phyloP scores from a whole-genome alignment of 2,329 filamentous ascomycete species.

The Beauveria asiatica region DNA sequence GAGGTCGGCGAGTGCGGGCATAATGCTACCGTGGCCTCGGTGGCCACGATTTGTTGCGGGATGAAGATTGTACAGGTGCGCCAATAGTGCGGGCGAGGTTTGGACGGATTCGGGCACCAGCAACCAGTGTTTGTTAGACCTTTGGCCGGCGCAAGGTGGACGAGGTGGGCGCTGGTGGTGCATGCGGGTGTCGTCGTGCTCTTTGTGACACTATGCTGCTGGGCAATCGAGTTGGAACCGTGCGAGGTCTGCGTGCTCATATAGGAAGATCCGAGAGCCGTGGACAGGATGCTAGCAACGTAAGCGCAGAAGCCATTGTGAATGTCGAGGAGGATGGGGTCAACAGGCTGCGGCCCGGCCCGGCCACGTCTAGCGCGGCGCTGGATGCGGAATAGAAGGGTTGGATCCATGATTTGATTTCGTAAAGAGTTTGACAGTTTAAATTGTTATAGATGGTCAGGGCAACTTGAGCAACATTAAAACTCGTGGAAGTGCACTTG shows the following conservation, averaged over 20 bases:
- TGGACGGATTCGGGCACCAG: conserved; percentile 8
- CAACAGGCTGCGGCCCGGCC: not conserved
- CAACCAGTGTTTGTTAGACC: conserved; percentile 6
- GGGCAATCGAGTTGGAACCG: not conserved
- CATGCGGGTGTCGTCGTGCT: not conserved
- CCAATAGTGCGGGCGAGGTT: conserved; percentile 6
- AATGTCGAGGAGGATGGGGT: conserved; percentile 3
- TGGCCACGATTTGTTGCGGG: conserved; percentile 1
- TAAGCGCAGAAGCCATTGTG: conserved; percentile 7
- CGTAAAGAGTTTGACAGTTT: not conserved
- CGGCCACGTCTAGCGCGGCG: not conserved
- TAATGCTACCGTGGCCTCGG: not conserved
- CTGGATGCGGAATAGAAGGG: not conserved
- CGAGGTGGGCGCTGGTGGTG: not conserved
- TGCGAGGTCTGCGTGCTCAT: not conserved
- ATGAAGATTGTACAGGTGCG: conserved; percentile 4
- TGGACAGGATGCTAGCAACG: not conserved
- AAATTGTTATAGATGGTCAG: not conserved
- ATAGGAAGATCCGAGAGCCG: not conserved
- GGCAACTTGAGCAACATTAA: not conserved
- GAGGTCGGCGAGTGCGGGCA: conserved; percentile 1
- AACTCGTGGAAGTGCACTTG: not conserved
- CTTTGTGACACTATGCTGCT: not conserved
- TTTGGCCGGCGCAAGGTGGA: not conserved
- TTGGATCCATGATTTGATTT: not conserved